Evolutionary conservation across 2,329 filamentous ascomycete species (phyloP).

Genomic region (Aspergillus ochraceus): DNA sequence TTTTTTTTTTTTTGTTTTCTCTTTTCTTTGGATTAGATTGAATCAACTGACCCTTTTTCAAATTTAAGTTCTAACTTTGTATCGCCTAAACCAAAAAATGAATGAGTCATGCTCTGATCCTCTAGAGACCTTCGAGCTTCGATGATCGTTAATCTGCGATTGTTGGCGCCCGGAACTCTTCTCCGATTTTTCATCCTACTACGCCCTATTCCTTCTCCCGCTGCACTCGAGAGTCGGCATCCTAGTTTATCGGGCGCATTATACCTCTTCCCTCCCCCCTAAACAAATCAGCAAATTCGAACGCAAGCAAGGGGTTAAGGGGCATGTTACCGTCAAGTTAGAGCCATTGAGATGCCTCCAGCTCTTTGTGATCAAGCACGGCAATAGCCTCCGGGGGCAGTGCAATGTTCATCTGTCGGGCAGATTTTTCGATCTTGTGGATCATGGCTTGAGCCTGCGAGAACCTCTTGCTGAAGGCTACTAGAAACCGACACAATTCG

Average conservation of each 20-base stretch:
- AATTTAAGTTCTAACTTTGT: no score
- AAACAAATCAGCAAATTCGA: neutral
- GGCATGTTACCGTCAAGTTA: neutral
- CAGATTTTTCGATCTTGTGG: constrained; percentile 20
- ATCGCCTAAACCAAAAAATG: no score
- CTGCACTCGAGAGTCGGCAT: no score
- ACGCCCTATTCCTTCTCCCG: neutral
- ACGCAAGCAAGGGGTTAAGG: neutral
- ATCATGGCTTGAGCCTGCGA: constrained; percentile 23
- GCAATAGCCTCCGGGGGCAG: constrained; percentile 25
- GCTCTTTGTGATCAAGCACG: constrained; percentile 20
- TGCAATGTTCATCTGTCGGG: constrained; percentile 11
- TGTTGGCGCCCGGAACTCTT: no score
- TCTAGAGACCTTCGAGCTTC: no score
- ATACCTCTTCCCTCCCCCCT: neutral
- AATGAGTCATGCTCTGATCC: no score
- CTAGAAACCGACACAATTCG: constrained; percentile 28
- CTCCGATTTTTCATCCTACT: neutral
- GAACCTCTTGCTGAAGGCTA: constrained; percentile 26
- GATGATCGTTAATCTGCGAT: no score
- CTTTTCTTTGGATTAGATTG: no score
- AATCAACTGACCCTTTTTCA: no score
- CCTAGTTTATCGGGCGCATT: no score
- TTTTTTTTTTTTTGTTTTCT: no score
- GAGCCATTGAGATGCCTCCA: constrained; percentile 15